Base-by-base conservation (phyloP, 106 monocot genomes). In the Dioscorea alata region DNA sequence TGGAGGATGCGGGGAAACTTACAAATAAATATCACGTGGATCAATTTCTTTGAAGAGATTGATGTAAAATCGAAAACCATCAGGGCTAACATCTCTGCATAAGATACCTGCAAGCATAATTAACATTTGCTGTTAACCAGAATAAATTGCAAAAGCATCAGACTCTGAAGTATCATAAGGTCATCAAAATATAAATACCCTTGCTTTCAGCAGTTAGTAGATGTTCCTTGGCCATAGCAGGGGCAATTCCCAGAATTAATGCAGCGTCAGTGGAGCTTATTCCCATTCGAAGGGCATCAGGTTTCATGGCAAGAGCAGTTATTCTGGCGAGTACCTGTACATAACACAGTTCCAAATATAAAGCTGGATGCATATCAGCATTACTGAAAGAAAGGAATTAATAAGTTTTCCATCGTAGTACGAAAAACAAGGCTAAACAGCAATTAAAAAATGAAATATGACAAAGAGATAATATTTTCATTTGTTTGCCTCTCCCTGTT, bases 81-180 rank as follows among this genome's bases (percentile, higher is more conserved):
- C 97, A 35, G 97, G 86, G 64, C 97, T 99, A 58, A 87, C 80
- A 77, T 99, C 97, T 75, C 97, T 84, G 72, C 92, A 99, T 14
- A 92, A 61, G 53, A 99, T 68, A 33, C 92, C 97, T 99, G 81
- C 57, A 71, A 59, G 71, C 63, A 63, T 32, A 58, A 33, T 52
- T 18, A 3, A 28, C 7, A 35, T 23, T 28, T n/a, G 16, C 23
- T 49, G 10, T 6, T 34, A 59, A 16, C 12, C 10, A 54, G 21
- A 32, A 54, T 53, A 21, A 0, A 33, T 7, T 33, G 24, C 28
- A 33, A 53, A 20, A 32, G 12, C 23, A 22, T 12, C 12, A 53
- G 35, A 31, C 17, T 24, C 54, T 28, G 1, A 59, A 25, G 33
- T 54, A 19, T 5, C 17, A 48, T 4, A 59, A 60, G 24, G 15